phyloP scores from a whole-genome alignment of 2,329 filamentous ascomycete species.

The Magnaporthiopsis rhizophila region DNA sequence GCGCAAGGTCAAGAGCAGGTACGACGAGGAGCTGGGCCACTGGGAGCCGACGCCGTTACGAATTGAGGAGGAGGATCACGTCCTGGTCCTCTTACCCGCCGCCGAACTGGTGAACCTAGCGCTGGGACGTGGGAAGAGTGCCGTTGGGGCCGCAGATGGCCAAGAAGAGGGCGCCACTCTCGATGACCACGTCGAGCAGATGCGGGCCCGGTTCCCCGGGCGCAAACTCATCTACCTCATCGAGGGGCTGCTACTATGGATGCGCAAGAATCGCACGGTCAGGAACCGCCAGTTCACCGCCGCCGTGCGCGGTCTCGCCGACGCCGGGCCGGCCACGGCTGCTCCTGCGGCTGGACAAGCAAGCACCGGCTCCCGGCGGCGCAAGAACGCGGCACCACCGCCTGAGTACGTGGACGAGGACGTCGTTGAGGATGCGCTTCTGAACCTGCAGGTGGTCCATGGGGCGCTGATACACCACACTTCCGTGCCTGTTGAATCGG shows the following conservation, averaged over 20 bases:
- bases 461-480: constrained; percentile 64
- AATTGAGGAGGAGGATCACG: constrained; percentile 50
- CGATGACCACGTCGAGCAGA: constrained; percentile 46
- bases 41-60: constrained; percentile 55
- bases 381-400: constrained; percentile 31
- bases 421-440: constrained; percentile 59
- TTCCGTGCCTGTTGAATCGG: constrained; percentile 49
- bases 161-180: constrained; percentile 25
- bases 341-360: constrained; percentile 10
- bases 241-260: constrained; percentile 59
- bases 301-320: constrained; percentile 45
- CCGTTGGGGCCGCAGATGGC: background rate
- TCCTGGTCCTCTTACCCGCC: constrained; percentile 53
- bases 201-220: constrained; percentile 44
- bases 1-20: constrained; percentile 56
- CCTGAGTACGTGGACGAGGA: constrained; percentile 57
- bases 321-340: constrained; percentile 16
- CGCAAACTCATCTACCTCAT: constrained; percentile 61
- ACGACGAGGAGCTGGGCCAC: constrained; percentile 49
- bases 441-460: constrained; percentile 62
- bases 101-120: constrained; percentile 58
- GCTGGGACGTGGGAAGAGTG: constrained; percentile 20
- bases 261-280: constrained; percentile 58
- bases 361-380: constrained; percentile 21
- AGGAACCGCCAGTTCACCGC: constrained; percentile 62